These are phyloP conservation scores for Lactifluus echinatus DNA, from an alignment of 768 basidiomycete species.

Conservation along the genomic window DNA sequence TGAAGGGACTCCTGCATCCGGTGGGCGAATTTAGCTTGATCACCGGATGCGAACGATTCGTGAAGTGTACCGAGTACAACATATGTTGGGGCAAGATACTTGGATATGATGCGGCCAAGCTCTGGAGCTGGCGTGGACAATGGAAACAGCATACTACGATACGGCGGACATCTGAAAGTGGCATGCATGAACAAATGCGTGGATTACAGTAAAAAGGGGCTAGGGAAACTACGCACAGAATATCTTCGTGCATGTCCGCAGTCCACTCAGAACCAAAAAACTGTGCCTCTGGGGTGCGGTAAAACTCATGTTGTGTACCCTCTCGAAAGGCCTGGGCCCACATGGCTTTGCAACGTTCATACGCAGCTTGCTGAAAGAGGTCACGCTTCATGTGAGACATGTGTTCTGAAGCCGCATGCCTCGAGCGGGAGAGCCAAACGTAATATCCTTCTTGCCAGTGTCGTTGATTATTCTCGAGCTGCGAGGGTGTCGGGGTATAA, in stretches of 20 bases:
- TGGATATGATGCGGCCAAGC: conserved; percentile 42
- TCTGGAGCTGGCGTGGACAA: conserved; percentile 51
- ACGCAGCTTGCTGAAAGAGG: conserved; percentile 42
- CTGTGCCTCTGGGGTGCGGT: conserved; percentile 11
- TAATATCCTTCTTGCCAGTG: conserved; percentile 75
- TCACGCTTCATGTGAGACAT: conserved; percentile 50
- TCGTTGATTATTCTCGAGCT: conserved; percentile 33
- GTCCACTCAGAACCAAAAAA: conserved; percentile 15
- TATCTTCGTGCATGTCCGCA: conserved; percentile 15
- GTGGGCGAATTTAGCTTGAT: conserved; percentile 46
- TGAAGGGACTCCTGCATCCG: conserved; percentile 58
- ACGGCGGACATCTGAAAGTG: conserved; percentile 8
- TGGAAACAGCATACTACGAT: conserved; percentile 44
- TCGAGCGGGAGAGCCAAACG: conserved; percentile 53
- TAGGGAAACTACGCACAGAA: conserved; percentile 12
- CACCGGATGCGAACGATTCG: conserved; percentile 48
- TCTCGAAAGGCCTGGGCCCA: conserved; percentile 46
- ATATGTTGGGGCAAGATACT: conserved; percentile 49
- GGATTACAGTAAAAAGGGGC: background rate
- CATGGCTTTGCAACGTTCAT: conserved; percentile 34
- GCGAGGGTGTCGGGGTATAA: background rate
- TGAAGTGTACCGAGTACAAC: conserved; percentile 43
- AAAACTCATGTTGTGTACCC: conserved; percentile 28
- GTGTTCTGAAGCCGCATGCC: conserved; percentile 46
- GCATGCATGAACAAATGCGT: background rate